Percentiles rank a stretch among this genome's conserved stretches.
These are phyloP conservation scores for Metschnikowia vanudenii DNA, from an alignment of 805 yeast species.

Conservation along the genomic window DNA sequence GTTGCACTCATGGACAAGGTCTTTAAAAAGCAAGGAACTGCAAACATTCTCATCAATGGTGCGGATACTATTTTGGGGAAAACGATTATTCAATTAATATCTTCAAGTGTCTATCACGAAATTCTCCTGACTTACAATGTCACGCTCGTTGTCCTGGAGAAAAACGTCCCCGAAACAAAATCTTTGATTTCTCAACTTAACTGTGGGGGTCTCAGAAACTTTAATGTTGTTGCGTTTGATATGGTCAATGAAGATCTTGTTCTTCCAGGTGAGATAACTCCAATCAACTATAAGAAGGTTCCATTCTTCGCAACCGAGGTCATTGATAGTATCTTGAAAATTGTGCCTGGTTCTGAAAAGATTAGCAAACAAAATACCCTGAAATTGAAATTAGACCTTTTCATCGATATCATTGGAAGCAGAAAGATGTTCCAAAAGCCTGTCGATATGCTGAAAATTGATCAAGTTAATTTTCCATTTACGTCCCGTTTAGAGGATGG, in stretches of 20 bases:
- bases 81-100: constrained; percentile 34
- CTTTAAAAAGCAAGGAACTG: constrained; percentile 16
- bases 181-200: constrained; percentile 21
- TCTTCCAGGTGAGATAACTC: constrained; percentile 34
- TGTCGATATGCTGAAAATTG: constrained; percentile 29
- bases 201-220: constrained; percentile 20
- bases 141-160: constrained; percentile 31
- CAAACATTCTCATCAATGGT: constrained; percentile 41
- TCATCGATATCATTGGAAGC: constrained; percentile 42
- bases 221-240: constrained; percentile 34
- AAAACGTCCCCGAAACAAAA: constrained; percentile 20
- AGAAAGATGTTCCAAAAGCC: constrained; percentile 34
- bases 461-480: constrained; percentile 31
- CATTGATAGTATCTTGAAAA: constrained; percentile 31
- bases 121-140: constrained; percentile 27
- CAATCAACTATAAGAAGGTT: constrained; percentile 37
- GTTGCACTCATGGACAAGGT: constrained; percentile 26
- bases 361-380: constrained; percentile 24
- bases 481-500: constrained; percentile 17
- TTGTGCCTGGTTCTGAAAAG: constrained; percentile 21
- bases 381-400: constrained; percentile 32
- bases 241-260: constrained; percentile 33
- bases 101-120: constrained; percentile 27
- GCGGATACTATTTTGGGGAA: constrained; percentile 41
- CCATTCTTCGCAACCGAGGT: constrained; percentile 39